Conservation (phyloP, 805 yeast species). For the Metschnikowia arizonensis region DNA sequence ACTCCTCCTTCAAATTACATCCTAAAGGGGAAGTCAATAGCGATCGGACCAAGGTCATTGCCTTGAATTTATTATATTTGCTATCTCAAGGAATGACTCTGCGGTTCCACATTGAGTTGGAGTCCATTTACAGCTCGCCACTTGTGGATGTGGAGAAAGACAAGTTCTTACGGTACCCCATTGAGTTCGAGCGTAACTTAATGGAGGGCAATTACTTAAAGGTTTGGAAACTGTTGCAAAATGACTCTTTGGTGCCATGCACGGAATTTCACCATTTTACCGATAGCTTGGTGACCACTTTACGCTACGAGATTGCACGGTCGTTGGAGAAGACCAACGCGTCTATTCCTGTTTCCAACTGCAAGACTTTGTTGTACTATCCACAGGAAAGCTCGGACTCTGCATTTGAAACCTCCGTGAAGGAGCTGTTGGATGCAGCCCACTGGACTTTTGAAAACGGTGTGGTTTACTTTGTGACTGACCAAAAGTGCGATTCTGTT, state of each 20-base stretch:
- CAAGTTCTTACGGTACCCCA: constrained; percentile 73
- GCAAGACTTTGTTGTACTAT: constrained; percentile 74
- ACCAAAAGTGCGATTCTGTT: constrained; percentile 42
- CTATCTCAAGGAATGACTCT: constrained; percentile 82
- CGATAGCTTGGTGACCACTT: constrained; percentile 67
- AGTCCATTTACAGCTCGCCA: constrained; percentile 52
- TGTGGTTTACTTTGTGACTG: constrained; percentile 50
- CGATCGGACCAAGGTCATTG: constrained; percentile 57
- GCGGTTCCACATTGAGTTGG: constrained; percentile 86
- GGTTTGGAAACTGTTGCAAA: constrained; percentile 73
- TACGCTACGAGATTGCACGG: constrained; percentile 79
- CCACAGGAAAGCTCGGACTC: constrained; percentile 40
- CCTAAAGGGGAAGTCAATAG: constrained; percentile 27
- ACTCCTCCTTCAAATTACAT: constrained; percentile 47
- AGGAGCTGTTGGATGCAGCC: constrained; percentile 35
- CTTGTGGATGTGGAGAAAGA: constrained; percentile 60
- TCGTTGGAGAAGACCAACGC: constrained; percentile 78
- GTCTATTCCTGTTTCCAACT: constrained; percentile 73
- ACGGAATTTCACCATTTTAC: constrained; percentile 79
- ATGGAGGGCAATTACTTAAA: constrained; percentile 96
- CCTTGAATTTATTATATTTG: constrained; percentile 70
- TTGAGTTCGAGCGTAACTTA: constrained; percentile 84
- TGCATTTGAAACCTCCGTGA: constrained; percentile 29
- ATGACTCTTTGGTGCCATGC: constrained; percentile 52
- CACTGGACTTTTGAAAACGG: constrained; percentile 59